Evolutionary conservation across 352 stramenopile genomes (phyloP).

Genomic region (Globisporangium cylindrosporum): DNA sequence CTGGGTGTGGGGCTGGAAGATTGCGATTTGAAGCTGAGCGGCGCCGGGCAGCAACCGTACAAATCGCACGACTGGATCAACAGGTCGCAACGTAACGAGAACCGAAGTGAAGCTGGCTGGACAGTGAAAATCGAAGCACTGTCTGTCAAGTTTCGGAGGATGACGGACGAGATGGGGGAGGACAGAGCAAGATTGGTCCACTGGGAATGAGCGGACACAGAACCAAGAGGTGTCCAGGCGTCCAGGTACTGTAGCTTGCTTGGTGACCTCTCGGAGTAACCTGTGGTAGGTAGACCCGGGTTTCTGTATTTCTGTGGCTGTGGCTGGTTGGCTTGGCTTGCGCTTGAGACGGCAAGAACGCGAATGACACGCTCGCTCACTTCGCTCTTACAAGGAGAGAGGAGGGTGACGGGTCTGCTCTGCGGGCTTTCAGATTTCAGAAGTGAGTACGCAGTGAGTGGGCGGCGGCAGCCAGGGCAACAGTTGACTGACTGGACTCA

Average conservation of each 20-base stretch:
- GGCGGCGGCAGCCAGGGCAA: too few relatives aligned
- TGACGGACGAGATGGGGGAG: not conserved
- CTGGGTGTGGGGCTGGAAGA: not conserved
- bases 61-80: conserved; percentile 1
- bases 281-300: not conserved
- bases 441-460: not conserved
- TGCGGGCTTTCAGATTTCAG: not conserved
- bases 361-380: not conserved
- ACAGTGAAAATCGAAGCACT: not conserved
- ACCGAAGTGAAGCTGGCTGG: not conserved
- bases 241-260: not conserved
- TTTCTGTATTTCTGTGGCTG: not conserved
- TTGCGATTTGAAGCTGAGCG: not conserved
- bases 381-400: not conserved
- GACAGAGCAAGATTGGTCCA: not conserved
- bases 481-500: too few relatives aligned
- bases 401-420: not conserved
- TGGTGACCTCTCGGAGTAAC: not conserved
- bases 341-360: not conserved
- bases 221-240: not conserved
- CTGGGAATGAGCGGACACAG: not conserved
- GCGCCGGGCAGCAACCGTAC: not conserved
- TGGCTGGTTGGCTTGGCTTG: not conserved
- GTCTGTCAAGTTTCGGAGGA: not conserved
- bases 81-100: not conserved